A percentile compares a stretch with the other conserved stretches of the same genome.
Evolutionary conservation across 2,329 filamentous ascomycete genomes (phyloP).

Genomic region (Fusarium penzigii): DNA sequence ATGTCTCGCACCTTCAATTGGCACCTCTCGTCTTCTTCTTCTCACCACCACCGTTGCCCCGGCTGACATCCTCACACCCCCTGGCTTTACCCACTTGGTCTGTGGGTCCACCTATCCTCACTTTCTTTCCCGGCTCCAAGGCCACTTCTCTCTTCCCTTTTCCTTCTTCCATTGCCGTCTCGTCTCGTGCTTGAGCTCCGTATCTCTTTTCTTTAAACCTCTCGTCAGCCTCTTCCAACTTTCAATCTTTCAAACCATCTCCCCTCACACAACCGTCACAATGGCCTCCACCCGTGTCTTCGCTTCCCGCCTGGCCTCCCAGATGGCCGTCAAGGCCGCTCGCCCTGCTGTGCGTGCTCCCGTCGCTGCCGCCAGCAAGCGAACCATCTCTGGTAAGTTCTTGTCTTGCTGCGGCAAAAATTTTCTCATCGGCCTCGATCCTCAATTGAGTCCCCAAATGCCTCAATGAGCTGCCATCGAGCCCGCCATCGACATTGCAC

Average conservation of each 20-base stretch:
- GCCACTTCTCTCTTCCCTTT: conserved; percentile 43
- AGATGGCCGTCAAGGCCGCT: conserved; percentile 77
- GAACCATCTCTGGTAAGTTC: conserved; percentile 72
- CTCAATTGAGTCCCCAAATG: conserved; percentile 24
- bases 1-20: conserved; percentile 32
- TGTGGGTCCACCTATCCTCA: conserved; percentile 39
- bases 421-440: conserved; percentile 25
- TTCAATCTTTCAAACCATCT: conserved; percentile 33
- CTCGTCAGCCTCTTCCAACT: conserved; percentile 33
- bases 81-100: conserved; percentile 28
- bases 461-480: neutral
- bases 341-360: conserved; percentile 71
- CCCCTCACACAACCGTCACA: conserved; percentile 58
- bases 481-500: neutral
- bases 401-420: conserved; percentile 31
- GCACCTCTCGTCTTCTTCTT: conserved; percentile 24
- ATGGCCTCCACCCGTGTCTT: conserved; percentile 80
- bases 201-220: conserved; percentile 37
- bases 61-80: conserved; percentile 38
- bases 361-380: conserved; percentile 68
- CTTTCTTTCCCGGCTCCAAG: conserved; percentile 37
- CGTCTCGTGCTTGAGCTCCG: conserved; percentile 36
- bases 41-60: conserved; percentile 33
- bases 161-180: conserved; percentile 39
- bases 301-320: conserved; percentile 74